Base-by-base conservation (phyloP, 176 grass and related monocot species). In the Tillandsia leiboldiana region DNA sequence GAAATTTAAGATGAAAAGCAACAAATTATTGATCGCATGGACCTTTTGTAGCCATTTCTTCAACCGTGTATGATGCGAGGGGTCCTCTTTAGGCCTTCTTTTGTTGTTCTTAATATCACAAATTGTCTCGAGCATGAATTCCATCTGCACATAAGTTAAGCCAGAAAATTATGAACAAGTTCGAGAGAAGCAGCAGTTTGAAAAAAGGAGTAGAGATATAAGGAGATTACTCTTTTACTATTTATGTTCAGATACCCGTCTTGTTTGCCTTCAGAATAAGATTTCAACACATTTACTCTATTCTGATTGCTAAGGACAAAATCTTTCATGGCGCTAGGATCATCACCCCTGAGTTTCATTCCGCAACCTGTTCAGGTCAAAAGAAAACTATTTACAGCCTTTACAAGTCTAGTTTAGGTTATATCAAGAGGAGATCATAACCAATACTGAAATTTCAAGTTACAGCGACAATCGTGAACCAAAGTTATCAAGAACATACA, bases 21-120 rank as follows among this genome's bases (percentile, higher is more conserved):
- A 24, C 23, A 24, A 24, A 24, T 24, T 24, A 24, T 24, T 42
- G 33, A 42, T 42, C 11, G 29, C 23, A 49, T 23, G 65, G 65
- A 97, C 89, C 89, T 97, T 97, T 83, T 90, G 94, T 64, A 97
- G 82, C 94, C 94, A 97, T 61, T 90, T 92, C 69, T 87, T 97
- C 58, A 92, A 47, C 53, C 86, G 94, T 67, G 79, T 79, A 71
- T 97, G 94, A 72, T 87, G 77, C 18, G 77, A 73, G 58, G 93
- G 84, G 74, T 86, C 89, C 69, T 87, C 94, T 77, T 92, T 92
- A 51, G 77, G 49, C 74, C 82, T 87, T 79, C 84, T 97, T 66
- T 90, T 97, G 67, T 97, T 97, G 73, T 96, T 91, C 78, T 97
- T 97, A 71, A 92, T 92, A 76, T 97, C 86, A 70, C 89, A 97